Percentiles rank a stretch among this genome's conserved stretches.
These are phyloP conservation scores for Phytophthora podocarpi DNA, from an alignment of 352 stramenopile genomes.

Conservation along the genomic window DNA sequence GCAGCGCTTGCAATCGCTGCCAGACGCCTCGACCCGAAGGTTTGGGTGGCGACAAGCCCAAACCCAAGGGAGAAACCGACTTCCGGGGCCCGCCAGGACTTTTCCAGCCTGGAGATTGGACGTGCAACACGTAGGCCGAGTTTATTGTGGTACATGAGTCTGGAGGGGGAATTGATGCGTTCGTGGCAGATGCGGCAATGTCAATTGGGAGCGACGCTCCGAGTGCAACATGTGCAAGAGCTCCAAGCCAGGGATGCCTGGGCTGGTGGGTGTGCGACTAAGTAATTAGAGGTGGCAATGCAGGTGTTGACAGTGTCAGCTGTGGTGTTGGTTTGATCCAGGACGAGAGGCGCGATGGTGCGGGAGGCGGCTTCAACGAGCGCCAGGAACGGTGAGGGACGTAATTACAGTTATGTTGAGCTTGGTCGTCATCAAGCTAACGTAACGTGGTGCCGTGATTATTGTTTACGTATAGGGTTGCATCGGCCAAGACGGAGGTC, in stretches of 20 bases:
- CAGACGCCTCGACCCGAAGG: constrained; percentile 66
- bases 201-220: constrained; percentile 85
- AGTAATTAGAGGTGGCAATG: not conserved
- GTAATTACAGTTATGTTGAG: not conserved
- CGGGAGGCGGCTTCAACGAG: constrained; percentile 85
- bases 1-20: constrained; percentile 82
- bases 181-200: constrained; percentile 74
- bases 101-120: constrained; percentile 84
- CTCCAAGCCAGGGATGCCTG: constrained; percentile 71
- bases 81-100: constrained; percentile 67
- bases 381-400: constrained; percentile 71
- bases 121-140: constrained; percentile 70
- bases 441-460: constrained; percentile 1
- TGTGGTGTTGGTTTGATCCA: constrained; percentile 21
- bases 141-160: not conserved
- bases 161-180: not conserved
- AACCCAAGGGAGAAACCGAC: constrained; percentile 38
- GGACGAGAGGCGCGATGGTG: constrained; percentile 82
- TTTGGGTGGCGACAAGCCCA: constrained; percentile 30
- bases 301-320: not conserved
- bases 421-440: not conserved
- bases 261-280: constrained; percentile 40
- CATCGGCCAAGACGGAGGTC: constrained; percentile 78
- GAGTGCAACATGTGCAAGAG: constrained; percentile 91
- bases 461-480: constrained; percentile 40